Evolutionary conservation across 2,329 filamentous ascomycete species (phyloP), one percentile per base, ranked within the genome.

Genomic region (Pseudofabraea citricarpa): DNA sequence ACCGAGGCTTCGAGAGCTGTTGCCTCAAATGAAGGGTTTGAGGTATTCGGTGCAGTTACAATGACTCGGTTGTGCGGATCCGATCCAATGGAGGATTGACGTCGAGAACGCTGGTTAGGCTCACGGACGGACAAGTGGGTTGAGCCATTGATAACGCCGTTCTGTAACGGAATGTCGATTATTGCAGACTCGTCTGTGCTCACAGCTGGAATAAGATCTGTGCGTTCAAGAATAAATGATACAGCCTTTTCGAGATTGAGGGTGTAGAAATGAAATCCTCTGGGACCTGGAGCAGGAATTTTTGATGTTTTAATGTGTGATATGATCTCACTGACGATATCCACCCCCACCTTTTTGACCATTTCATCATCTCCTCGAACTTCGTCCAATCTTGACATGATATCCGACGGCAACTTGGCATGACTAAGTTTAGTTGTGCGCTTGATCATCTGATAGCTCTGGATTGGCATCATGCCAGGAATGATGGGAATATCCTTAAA

Each of bases 241-340:
- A 98, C 90, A 0, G 90, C 87, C 67, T 97, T 98, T 64, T 97
- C 91, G 23, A 97, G 72, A 61, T 98, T 98, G 40, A 98, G 72
- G 0, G 93, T 97, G 66, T 96, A 98, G 67, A 98, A 97, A 62
- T 98, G 93, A 65, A 96, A 95, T 5, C 93, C 93, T 55, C 81
- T 75, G 16, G 81, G 84, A 3, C 77, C 75, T 9, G 72, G 70
- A 0, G 70, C 75, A 53, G 71, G 69, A 59, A 63, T 69, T 56
- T 79, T 80, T 51, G 83, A 71, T 44, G 74, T 71, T 64, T 85
- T 87, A 60, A 97, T 79, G 56, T 82, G 79, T 51, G 88, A 81
- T 13, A 97, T 79, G 37, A 97, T 80, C 58, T 96, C 90, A 57
- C 81, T 82, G 46, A 98, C 62, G 42, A 97, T 86, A 59, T 90